Base-by-base conservation (phyloP, 805 yeast genomes). In the Metschnikowia rubicola region DNA sequence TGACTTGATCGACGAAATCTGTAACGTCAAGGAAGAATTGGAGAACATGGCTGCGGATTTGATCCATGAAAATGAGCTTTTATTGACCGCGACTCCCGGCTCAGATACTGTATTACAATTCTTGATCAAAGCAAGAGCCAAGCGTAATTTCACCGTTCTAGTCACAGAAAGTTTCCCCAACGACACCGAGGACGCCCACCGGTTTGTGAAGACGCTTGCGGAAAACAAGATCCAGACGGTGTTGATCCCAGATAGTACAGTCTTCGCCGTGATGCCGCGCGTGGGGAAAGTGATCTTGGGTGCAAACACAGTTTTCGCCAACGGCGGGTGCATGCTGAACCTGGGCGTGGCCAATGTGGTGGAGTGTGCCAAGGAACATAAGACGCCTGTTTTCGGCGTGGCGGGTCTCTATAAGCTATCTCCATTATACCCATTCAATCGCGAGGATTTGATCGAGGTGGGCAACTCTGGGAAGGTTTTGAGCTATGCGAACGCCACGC, bases 251-350 rank as follows among this genome's bases (percentile, higher is more conserved):
- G 99, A 94, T 63, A 79, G 96, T 5, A 86, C 96, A 26, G 90
- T 86, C 0, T 89, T 85, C 66, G 97, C 99, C 0, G 89, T 94
- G 39, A 94, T 94, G 98, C 87, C 97, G 34, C 76, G 97, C 54
- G 98, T 94, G 5, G 97, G 97, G 37, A 95, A 95, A 65, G 99
- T 94, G 30, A 81, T 94, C 49, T 80, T 95, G 44, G 97, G 98
- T 34, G 86, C 98, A 5, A 79, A 87, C 51, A 82, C 96, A 0
- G 97, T 94, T 5, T 86, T 94, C 64, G 96, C 96, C 44, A 94
- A 94, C 62, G 99, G 99, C 50, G 97, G 98, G 10, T 86, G 96
- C 55, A 80, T 89, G 41, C 81, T 96, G 2, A 81, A 86, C 26
- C 81, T 96, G 1, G 99, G 99, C 44, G 96, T 88, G 29, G 87